A percentile compares a stretch with the other conserved stretches of the same genome.
Conservation (phyloP, 2,329 filamentous ascomycete species). For the Penicillium sp. region DNA sequence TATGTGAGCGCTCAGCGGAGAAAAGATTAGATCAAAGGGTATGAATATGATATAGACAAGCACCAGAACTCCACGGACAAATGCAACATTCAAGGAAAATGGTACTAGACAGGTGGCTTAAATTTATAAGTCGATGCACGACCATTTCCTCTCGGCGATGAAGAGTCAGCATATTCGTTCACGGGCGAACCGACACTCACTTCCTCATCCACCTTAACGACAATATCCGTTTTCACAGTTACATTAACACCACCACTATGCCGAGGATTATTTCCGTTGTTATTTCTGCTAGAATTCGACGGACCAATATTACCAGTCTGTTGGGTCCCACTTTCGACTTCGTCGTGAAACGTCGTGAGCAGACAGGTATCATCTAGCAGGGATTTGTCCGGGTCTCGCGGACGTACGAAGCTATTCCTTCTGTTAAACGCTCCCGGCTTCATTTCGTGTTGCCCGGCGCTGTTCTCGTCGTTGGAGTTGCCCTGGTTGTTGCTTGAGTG, state of each 20-base stretch:
- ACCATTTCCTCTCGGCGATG: background rate
- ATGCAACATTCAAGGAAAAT: background rate
- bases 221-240: constrained; percentile 30
- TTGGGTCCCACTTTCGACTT: constrained; percentile 11
- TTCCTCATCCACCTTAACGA: constrained; percentile 24
- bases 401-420: background rate
- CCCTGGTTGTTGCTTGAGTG: constrained; percentile 16
- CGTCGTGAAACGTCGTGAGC: constrained; percentile 2
- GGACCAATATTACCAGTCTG: constrained; percentile 12
- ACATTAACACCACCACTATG: constrained; percentile 15
- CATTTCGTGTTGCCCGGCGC: background rate
- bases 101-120: background rate
- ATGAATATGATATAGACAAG: background rate
- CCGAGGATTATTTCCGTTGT: constrained; percentile 7
- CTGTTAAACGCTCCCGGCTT: background rate
- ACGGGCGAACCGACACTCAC: background rate
- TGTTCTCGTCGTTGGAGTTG: constrained; percentile 6
- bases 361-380: constrained; percentile 6
- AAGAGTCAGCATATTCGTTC: background rate
- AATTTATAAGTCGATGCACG: constrained; percentile 5
- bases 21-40: background rate
- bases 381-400: constrained; percentile 6
- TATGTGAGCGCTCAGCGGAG: too few relatives aligned
- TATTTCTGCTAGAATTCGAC: background rate
- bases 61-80: background rate